Percentiles rank a stretch among this genome's conserved stretches.
These are phyloP conservation scores for Plasmodium coatneyi DNA, from an alignment of 169 alveolate genomes.

Conservation along the genomic window DNA sequence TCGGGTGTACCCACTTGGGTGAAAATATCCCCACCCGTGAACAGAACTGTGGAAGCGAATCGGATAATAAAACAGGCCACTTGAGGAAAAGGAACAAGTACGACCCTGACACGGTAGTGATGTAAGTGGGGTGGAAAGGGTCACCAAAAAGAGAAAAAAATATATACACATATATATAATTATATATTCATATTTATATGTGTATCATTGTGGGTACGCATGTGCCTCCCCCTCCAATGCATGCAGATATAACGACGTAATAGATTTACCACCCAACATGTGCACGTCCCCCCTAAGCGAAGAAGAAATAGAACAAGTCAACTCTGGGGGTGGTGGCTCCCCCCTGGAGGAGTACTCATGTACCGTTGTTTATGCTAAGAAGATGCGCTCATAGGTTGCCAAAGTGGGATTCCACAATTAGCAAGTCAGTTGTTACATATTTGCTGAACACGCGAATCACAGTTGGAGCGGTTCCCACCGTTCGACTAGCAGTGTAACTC, in stretches of 20 bases:
- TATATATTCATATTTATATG: not conserved
- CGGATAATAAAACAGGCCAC: not conserved
- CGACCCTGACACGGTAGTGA: slow-evolving; percentile 30
- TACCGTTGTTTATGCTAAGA: slow-evolving; percentile 10
- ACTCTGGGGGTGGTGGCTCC: slow-evolving; percentile 7
- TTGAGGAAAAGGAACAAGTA: slow-evolving; percentile 30
- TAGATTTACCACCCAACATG: not conserved
- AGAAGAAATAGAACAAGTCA: slow-evolving; percentile 62
- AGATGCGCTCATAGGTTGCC: not conserved
- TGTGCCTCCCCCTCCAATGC: not conserved
- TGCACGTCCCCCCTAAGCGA: not conserved
- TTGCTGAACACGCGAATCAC: not conserved
- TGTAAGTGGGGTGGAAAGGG: not conserved
- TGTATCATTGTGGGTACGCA: not conserved
- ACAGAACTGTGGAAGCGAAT: not conserved
- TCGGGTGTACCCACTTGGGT: not conserved
- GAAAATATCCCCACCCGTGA: not conserved
- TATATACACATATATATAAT: not conserved
- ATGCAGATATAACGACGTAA: slow-evolving; percentile 13
- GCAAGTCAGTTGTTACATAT: not conserved
- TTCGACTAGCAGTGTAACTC: not conserved
- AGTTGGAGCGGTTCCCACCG: not conserved
- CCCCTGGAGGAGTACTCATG: not conserved
- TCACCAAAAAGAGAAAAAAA: not conserved
- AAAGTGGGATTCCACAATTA: not conserved